phyloP scores from a whole-genome alignment of 208 protist genomes.

The Wallacemonas collosoma region DNA sequence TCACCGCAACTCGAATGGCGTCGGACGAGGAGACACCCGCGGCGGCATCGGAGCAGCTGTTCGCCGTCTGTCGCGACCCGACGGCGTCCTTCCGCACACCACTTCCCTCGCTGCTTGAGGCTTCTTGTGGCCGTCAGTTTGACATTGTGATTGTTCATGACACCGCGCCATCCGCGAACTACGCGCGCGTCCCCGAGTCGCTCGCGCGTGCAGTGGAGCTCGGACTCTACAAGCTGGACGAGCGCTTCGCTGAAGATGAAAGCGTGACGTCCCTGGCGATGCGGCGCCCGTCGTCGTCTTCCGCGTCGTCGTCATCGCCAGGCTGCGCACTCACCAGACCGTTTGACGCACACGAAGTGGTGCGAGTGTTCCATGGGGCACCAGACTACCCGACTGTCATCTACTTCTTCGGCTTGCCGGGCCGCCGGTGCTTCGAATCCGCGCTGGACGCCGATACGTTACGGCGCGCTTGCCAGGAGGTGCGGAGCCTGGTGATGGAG shows the following conservation, averaged over 20 bases:
- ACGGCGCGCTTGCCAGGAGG: neutral
- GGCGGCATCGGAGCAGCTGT: slow-evolving; percentile 5
- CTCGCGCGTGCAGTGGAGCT: slow-evolving; percentile 16
- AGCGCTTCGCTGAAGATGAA: neutral
- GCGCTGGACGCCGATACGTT: slow-evolving; percentile 10
- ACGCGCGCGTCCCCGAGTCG: neutral
- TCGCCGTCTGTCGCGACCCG: slow-evolving; percentile 20
- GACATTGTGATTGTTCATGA: slow-evolving; percentile 32
- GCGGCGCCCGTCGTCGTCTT: neutral
- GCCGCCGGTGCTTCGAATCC: slow-evolving; percentile 13
- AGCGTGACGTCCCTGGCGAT: neutral
- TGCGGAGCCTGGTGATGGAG: slow-evolving; percentile 23
- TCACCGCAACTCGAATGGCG: neutral
- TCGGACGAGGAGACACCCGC: neutral
- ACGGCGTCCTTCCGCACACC: slow-evolving; percentile 12
- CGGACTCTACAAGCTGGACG: slow-evolving; percentile 22
- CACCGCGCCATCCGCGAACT: neutral
- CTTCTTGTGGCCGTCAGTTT: slow-evolving; percentile 19
- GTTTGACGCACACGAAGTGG: slow-evolving; percentile 5
- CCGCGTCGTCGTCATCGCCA: neutral
- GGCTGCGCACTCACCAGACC: neutral
- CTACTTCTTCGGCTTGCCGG: slow-evolving; percentile 25
- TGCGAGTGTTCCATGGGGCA: slow-evolving; percentile 26
- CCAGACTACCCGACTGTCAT: slow-evolving; percentile 25
- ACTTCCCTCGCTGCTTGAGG: slow-evolving; percentile 16